These are phyloP conservation scores for Starmerella asiatica DNA, from an alignment of 805 yeast genomes.

Conservation along the genomic window DNA sequence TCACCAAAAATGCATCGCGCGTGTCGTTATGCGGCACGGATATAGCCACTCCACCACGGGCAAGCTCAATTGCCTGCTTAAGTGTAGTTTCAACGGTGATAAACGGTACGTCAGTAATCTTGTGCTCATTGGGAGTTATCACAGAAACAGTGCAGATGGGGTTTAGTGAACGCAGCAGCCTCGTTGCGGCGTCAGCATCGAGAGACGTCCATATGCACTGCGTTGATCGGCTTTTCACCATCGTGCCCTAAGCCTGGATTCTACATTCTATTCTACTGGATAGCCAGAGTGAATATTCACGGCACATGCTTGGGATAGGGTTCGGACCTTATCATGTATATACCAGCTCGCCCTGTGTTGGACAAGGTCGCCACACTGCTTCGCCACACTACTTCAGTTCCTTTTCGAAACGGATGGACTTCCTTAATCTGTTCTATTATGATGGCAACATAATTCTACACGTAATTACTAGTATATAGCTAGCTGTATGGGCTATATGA, in stretches of 20 bases:
- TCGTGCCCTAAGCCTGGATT: background rate
- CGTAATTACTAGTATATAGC: too few relatives aligned
- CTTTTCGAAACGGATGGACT: too few relatives aligned
- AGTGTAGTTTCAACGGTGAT: background rate
- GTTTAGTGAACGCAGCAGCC: conserved; percentile 1
- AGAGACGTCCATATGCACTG: conserved; percentile 6
- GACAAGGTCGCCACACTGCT: too few relatives aligned
- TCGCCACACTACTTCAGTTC: too few relatives aligned
- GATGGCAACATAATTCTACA: too few relatives aligned
- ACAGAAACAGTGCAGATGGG: conserved; percentile 1
- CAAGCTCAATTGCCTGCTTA: background rate
- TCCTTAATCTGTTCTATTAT: too few relatives aligned
- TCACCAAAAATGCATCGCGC: conserved; percentile 4
- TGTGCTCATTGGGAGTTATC: background rate
- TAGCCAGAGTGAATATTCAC: too few relatives aligned
- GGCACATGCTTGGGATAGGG: too few relatives aligned
- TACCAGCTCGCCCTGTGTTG: too few relatives aligned
- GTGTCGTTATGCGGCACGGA: conserved; percentile 5
- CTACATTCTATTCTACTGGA: background rate
- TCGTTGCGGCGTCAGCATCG: background rate
- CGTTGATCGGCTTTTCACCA: conserved; percentile 2
- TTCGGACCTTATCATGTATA: too few relatives aligned
- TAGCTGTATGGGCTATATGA: too few relatives aligned
- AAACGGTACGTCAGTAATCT: background rate
- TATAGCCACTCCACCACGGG: background rate